These are phyloP conservation scores for Saraca asoca DNA, from an alignment of 331 rosid species.

Conservation along the genomic window DNA sequence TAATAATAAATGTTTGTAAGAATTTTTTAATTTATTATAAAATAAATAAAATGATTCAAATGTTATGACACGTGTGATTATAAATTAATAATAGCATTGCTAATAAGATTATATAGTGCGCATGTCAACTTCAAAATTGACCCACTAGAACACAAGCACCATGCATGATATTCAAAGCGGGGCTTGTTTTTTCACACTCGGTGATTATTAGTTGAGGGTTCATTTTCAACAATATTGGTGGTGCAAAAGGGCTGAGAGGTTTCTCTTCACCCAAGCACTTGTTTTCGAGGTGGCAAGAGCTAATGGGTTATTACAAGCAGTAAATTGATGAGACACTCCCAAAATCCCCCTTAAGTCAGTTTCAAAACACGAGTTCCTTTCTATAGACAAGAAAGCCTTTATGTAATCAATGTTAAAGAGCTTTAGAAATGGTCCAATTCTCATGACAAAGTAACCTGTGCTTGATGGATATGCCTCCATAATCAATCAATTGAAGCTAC, in stretches of 20 bases:
- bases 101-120: too few relatives aligned
- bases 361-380: conserved; percentile 23
- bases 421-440: conserved; percentile 26
- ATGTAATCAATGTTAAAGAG: conserved; percentile 28
- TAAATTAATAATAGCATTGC: too few relatives aligned
- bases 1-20: too few relatives aligned
- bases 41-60: too few relatives aligned
- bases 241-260: conserved; percentile 9
- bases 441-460: conserved; percentile 10
- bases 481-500: too few relatives aligned
- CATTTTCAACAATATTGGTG: conserved; percentile 34
- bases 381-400: neutral
- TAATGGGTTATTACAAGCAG: conserved; percentile 36
- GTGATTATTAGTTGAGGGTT: conserved; percentile 34
- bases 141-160: too few relatives aligned
- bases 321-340: conserved; percentile 33
- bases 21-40: too few relatives aligned
- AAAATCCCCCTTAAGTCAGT: conserved; percentile 17
- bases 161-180: neutral
- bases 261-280: conserved; percentile 27
- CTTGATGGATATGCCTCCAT: too few relatives aligned
- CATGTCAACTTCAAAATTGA: too few relatives aligned
- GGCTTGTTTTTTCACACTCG: conserved; percentile 26
- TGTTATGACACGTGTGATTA: too few relatives aligned
- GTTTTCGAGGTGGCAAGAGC: conserved; percentile 34